Evolutionary conservation across 2,329 filamentous ascomycete genomes (phyloP).

Genomic region (Thielaviopsis ethacetica): DNA sequence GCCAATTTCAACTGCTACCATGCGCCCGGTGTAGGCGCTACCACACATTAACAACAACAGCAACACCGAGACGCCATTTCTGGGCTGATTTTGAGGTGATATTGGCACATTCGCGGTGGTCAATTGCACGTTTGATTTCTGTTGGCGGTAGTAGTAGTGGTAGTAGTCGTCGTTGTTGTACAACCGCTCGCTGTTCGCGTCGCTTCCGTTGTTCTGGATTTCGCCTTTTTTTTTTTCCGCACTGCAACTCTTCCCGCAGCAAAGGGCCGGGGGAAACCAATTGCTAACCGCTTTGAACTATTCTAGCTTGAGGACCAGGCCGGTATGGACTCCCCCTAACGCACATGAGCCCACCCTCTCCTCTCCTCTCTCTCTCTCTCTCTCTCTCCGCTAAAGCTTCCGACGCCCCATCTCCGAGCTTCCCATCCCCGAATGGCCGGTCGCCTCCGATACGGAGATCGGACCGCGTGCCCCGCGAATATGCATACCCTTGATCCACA

Average conservation of each 20-base stretch:
- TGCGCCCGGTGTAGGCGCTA: background rate
- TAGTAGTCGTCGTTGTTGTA: background rate
- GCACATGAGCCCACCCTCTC: too few relatives aligned
- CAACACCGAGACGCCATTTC: background rate
- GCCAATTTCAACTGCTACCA: background rate
- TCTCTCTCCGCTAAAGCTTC: too few relatives aligned
- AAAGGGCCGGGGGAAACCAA: background rate
- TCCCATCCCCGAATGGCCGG: background rate
- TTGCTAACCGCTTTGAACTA: constrained; percentile 16
- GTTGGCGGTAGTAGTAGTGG: background rate
- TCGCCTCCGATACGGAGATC: background rate
- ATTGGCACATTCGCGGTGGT: background rate
- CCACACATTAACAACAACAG: too few relatives aligned
- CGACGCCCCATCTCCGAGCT: background rate
- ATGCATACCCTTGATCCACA: background rate
- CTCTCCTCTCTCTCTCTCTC: too few relatives aligned
- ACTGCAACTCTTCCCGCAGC: background rate
- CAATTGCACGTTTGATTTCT: background rate
- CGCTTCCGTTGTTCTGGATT: background rate
- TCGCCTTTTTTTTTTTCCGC: background rate
- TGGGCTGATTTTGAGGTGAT: constrained; percentile 10
- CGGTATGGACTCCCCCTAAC: constrained; percentile 32
- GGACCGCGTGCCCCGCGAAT: background rate
- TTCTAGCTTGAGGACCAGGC: constrained; percentile 49
- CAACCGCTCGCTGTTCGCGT: background rate